Evolutionary conservation across 352 stramenopile species (phyloP).

Genomic region (Globisporangium barbulae): DNA sequence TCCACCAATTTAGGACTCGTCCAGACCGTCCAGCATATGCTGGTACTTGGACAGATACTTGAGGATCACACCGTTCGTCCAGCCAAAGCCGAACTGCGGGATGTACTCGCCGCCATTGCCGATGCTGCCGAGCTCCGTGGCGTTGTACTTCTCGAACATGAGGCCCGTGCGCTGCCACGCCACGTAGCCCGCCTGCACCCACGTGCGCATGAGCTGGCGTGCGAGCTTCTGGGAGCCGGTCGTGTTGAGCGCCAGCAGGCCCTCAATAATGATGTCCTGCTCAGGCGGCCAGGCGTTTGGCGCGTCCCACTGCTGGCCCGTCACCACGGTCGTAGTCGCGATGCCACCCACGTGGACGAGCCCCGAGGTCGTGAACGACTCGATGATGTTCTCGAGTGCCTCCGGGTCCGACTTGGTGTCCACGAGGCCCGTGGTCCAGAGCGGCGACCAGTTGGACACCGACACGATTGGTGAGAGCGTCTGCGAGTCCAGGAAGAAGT

Average conservation of each 20-base stretch:
- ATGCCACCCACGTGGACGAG: constrained; percentile 65
- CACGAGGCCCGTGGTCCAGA: constrained; percentile 55
- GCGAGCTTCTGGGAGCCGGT: constrained; percentile 48
- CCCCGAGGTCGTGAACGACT: constrained; percentile 52
- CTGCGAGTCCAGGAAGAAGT: constrained; percentile 54
- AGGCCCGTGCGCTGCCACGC: constrained; percentile 67
- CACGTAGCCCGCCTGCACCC: constrained; percentile 52
- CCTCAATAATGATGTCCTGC: constrained; percentile 80
- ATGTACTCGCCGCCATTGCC: constrained; percentile 53
- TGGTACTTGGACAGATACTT: constrained; percentile 42
- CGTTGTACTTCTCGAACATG: constrained; percentile 85
- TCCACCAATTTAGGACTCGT: not conserved
- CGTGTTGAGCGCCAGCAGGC: constrained; percentile 51
- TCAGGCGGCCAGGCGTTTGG: constrained; percentile 84
- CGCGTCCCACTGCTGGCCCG: constrained; percentile 84
- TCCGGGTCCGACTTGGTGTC: constrained; percentile 39
- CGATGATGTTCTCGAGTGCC: constrained; percentile 45
- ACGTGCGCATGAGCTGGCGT: constrained; percentile 49
- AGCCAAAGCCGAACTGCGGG: constrained; percentile 51
- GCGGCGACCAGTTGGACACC: constrained; percentile 63
- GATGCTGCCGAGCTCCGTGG: constrained; percentile 25
- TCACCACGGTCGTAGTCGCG: constrained; percentile 59
- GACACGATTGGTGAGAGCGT: constrained; percentile 43
- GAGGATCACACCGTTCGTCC: constrained; percentile 52
- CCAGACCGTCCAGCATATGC: constrained; percentile 17